Evolutionary conservation across 306 rosid genomes (phyloP).

Genomic region (Datisca glomerata): DNA sequence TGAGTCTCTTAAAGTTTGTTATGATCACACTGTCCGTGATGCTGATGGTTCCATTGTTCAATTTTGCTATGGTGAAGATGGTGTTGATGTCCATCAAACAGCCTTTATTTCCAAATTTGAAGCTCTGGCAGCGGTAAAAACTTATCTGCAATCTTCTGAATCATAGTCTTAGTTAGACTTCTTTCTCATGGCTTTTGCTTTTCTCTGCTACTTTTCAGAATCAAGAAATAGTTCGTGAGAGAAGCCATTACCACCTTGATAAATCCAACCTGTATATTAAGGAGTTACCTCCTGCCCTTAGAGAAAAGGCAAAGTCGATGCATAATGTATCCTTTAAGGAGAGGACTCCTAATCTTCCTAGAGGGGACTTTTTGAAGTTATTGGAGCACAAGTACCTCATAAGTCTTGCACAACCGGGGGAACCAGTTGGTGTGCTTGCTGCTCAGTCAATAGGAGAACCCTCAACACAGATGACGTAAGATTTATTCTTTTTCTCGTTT

Average conservation of each 20-base stretch:
- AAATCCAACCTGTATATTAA: conserved; percentile 46
- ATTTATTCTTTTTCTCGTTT: conserved; percentile 4
- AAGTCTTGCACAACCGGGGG: conserved; percentile 94
- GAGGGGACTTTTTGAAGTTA: conserved; percentile 47
- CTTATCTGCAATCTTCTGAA: conserved; percentile 14
- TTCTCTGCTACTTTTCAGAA: conserved; percentile 48
- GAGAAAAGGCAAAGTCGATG: conserved; percentile 38
- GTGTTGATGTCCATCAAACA: conserved; percentile 87
- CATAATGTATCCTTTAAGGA: conserved; percentile 19
- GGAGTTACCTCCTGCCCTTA: conserved; percentile 58
- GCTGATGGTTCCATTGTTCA: conserved; percentile 87
- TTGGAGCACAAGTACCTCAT: conserved; percentile 79
- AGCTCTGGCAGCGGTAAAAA: conserved; percentile 49
- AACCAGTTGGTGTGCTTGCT: conserved; percentile 94
- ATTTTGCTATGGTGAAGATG: conserved; percentile 89
- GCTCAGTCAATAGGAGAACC: conserved; percentile 97
- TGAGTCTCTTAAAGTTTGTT: conserved; percentile 71
- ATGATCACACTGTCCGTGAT: conserved; percentile 93
- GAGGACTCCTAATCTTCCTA: conserved; percentile 20
- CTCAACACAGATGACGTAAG: conserved; percentile 95
- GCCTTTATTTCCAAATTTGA: conserved; percentile 71
- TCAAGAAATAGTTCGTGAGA: conserved; percentile 49
- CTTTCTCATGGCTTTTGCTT: conserved; percentile 10
- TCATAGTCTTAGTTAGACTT: conserved; percentile 7
- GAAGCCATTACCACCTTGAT: conserved; percentile 38